phyloP scores from a whole-genome alignment of 2,329 filamentous ascomycete species.

The Leptographium radiaticola region DNA sequence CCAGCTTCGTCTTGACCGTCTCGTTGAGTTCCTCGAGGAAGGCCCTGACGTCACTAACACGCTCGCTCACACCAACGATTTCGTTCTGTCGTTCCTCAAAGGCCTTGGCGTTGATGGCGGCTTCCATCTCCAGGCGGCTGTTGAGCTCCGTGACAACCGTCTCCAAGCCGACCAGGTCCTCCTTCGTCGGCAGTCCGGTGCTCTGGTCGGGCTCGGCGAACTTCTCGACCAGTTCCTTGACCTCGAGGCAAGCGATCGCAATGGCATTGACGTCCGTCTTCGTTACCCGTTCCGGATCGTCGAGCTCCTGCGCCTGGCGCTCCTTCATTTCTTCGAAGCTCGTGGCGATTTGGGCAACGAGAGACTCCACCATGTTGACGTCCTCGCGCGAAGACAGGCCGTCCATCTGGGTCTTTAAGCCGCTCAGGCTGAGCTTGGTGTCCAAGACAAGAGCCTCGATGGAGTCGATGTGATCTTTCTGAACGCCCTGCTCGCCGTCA shows the following conservation, averaged over 20 bases:
- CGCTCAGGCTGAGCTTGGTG: conserved; percentile 58
- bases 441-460: conserved; percentile 57
- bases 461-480: conserved; percentile 50
- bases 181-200: conserved; percentile 58
- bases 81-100: conserved; percentile 78
- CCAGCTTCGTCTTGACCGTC: conserved; percentile 62
- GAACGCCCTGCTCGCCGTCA: conserved; percentile 56
- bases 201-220: conserved; percentile 54
- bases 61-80: conserved; percentile 63
- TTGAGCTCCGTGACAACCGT: conserved; percentile 56
- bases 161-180: conserved; percentile 60
- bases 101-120: conserved; percentile 62
- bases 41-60: conserved; percentile 53
- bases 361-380: conserved; percentile 59
- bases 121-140: conserved; percentile 49
- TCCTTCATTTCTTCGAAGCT: conserved; percentile 64
- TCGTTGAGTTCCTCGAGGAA: conserved; percentile 69
- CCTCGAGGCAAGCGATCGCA: conserved; percentile 69
- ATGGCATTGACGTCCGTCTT: conserved; percentile 76
- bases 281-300: conserved; percentile 52
- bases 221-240: conserved; percentile 66
- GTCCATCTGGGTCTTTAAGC: conserved; percentile 9
- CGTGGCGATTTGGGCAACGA: conserved; percentile 64
- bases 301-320: conserved; percentile 36
- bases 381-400: conserved; percentile 59